Conservation (phyloP, 73 alveolate genomes). For the Chromera velia region DNA sequence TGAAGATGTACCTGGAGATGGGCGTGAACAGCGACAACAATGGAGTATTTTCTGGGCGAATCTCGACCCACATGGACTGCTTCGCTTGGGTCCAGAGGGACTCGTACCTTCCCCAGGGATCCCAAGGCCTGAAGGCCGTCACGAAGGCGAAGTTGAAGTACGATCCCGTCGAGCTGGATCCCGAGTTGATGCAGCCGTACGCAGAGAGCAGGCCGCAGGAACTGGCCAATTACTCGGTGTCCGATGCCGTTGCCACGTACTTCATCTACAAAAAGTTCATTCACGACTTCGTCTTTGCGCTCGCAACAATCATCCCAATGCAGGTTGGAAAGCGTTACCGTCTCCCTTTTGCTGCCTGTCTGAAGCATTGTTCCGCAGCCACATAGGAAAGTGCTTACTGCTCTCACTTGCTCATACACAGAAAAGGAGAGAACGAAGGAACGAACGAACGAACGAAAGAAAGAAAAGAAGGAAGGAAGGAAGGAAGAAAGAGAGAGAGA, state of each 20-base stretch:
- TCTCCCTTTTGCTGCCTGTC: no score
- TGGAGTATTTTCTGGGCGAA: slow-evolving; percentile 64
- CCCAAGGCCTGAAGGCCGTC: slow-evolving; percentile 93
- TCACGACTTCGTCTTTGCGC: slow-evolving; percentile 97
- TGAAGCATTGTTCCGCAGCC: no score
- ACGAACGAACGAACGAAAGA: no score
- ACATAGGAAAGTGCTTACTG: no score
- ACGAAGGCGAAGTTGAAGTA: slow-evolving; percentile 95
- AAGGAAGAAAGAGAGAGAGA: no score
- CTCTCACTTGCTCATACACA: no score
- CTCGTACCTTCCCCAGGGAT: slow-evolving; percentile 59
- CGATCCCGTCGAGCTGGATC: slow-evolving; percentile 99
- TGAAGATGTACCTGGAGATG: slow-evolving; percentile 78
- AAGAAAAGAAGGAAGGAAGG: no score
- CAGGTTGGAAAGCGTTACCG: neutral
- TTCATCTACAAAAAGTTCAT: slow-evolving; percentile 89
- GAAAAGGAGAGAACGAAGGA: no score
- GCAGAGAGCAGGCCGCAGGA: slow-evolving; percentile 91
- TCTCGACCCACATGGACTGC: slow-evolving; percentile 94
- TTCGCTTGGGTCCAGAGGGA: slow-evolving; percentile 99
- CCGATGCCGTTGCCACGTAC: slow-evolving; percentile 99
- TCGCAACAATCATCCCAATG: slow-evolving; percentile 96
- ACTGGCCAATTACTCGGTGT: slow-evolving; percentile 93
- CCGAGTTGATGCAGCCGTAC: slow-evolving; percentile 93
- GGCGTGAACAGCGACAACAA: slow-evolving; percentile 75